These are phyloP conservation scores for Hypoxylon lenormandii DNA, from an alignment of 495 filamentous ascomycete genomes.

Conservation along the genomic window DNA sequence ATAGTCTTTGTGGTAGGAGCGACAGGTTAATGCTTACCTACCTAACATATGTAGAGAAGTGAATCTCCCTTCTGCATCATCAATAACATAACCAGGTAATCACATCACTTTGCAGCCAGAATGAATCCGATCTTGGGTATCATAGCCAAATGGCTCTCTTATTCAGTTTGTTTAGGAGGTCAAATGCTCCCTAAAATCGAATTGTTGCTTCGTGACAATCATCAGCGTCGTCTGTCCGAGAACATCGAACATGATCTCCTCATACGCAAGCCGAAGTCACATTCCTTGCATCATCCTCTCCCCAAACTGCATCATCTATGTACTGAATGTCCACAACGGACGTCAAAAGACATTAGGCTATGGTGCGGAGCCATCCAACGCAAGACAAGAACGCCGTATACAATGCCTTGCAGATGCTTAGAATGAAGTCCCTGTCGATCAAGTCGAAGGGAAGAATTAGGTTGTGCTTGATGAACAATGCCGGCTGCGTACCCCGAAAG, in stretches of 20 bases:
- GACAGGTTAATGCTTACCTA: no score
- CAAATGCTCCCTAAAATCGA: slow-evolving; percentile 20
- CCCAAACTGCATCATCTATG: slow-evolving; percentile 26
- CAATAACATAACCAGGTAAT: background rate
- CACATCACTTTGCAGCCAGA: background rate
- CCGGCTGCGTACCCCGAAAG: slow-evolving; percentile 1
- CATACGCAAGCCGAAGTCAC: slow-evolving; percentile 29
- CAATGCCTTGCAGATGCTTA: slow-evolving; percentile 32
- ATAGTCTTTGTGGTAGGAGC: no score
- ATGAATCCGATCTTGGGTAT: slow-evolving; percentile 22
- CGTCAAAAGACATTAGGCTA: slow-evolving; percentile 19
- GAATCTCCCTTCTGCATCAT: background rate
- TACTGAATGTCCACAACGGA: slow-evolving; percentile 25
- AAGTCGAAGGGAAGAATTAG: slow-evolving; percentile 26
- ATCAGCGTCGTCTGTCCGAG: slow-evolving; percentile 29
- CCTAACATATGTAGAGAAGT: background rate
- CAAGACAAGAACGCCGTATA: slow-evolving; percentile 40
- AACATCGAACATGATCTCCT: slow-evolving; percentile 19
- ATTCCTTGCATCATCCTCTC: slow-evolving; percentile 21
- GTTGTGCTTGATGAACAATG: slow-evolving; percentile 7
- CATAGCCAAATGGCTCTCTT: slow-evolving; percentile 32
- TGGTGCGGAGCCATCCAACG: slow-evolving; percentile 28
- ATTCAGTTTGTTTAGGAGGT: slow-evolving; percentile 21
- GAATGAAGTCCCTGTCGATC: slow-evolving; percentile 7
- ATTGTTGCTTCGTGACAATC: slow-evolving; percentile 46